These are phyloP conservation scores for Colletotrichum theobromicola DNA, from an alignment of 2,329 filamentous ascomycete species.

Conservation along the genomic window DNA sequence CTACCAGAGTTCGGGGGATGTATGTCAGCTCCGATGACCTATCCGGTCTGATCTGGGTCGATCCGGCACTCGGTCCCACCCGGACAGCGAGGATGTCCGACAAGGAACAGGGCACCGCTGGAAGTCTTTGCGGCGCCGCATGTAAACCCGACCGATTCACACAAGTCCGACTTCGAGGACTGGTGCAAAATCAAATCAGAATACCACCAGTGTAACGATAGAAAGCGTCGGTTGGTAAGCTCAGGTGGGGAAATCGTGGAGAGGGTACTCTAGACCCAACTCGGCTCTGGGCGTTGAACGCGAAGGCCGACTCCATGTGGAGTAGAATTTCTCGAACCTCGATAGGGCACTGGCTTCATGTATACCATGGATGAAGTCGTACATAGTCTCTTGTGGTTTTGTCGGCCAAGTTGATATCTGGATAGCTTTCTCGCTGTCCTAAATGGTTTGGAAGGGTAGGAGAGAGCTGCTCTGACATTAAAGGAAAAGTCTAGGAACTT, in stretches of 20 bases:
- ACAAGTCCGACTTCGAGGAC: background rate
- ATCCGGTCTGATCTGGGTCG: background rate
- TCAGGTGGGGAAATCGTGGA: background rate
- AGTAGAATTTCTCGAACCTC: background rate
- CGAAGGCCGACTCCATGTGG: background rate
- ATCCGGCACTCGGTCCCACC: background rate
- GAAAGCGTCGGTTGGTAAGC: background rate
- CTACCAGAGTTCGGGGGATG: background rate
- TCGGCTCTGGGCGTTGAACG: background rate
- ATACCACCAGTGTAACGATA: background rate
- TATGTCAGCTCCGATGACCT: background rate
- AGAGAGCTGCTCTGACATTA: too few species aligned
- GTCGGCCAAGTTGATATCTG: too few species aligned
- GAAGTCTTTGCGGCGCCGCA: background rate
- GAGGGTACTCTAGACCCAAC: background rate
- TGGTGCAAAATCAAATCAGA: background rate
- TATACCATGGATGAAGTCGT: background rate
- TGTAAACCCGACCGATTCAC: background rate
- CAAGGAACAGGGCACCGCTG: background rate
- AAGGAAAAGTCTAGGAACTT: background rate
- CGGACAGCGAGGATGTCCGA: background rate
- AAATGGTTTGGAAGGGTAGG: too few species aligned
- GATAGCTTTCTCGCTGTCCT: too few species aligned
- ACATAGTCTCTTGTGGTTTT: too few species aligned
- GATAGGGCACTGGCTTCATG: accelerated